Evolutionary conservation across 768 basidiomycete species (phyloP).

Genomic region (Phlegmacium glaucopus): DNA sequence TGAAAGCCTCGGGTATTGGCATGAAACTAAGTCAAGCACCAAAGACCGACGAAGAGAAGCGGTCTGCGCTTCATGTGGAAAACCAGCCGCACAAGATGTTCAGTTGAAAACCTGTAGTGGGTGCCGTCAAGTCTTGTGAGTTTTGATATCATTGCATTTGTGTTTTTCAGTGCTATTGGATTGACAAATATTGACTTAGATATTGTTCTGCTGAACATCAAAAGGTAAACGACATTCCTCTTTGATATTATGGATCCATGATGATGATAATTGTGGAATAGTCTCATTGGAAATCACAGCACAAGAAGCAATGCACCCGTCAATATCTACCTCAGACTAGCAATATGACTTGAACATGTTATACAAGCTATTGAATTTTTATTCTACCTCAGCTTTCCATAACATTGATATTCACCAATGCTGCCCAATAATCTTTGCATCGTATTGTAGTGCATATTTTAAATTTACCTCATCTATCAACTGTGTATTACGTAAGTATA

Average conservation of each 20-base stretch:
- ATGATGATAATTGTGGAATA: background rate
- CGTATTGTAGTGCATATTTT: too few species aligned
- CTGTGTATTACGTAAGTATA: background rate
- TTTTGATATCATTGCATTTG: background rate
- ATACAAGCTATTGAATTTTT: too few species aligned
- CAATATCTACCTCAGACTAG: too few species aligned
- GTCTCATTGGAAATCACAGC: background rate
- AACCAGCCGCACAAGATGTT: conserved; percentile 18
- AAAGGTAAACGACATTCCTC: conserved; percentile 8
- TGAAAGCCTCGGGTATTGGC: conserved; percentile 19
- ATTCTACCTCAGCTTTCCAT: too few species aligned
- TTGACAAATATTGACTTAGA: conserved; percentile 1
- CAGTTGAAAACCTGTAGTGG: conserved; percentile 23
- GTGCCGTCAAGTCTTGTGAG: conserved; percentile 22
- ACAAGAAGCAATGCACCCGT: background rate
- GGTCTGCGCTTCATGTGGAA: conserved; percentile 26
- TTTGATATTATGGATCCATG: too few species aligned
- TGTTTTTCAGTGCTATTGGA: background rate
- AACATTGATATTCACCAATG: too few species aligned
- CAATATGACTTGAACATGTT: too few species aligned
- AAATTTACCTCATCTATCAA: too few species aligned
- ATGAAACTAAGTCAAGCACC: too few species aligned
- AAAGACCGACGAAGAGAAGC: conserved; percentile 21
- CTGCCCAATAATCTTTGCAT: too few species aligned
- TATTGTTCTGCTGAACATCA: conserved; percentile 20